Base-by-base conservation (phyloP, 2,329 filamentous ascomycete genomes). In the Colletotrichum eremochloae region DNA sequence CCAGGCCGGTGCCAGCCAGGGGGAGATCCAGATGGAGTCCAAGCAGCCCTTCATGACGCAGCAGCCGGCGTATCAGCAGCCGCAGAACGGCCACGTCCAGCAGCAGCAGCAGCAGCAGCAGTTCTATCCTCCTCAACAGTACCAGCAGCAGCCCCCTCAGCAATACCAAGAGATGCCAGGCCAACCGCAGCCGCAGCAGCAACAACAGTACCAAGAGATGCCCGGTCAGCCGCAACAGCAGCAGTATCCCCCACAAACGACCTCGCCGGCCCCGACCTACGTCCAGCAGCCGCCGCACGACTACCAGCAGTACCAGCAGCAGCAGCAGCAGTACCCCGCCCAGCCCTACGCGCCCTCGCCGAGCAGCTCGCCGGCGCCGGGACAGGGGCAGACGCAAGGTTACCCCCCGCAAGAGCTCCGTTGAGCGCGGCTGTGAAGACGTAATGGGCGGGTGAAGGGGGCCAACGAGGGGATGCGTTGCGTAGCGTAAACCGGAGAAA, bases 21-120 rank as follows among this genome's bases (percentile, higher is more conserved):
- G 75, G 56, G 77, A 79, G 74, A 79, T 80, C 73, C 80, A 81
- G 78, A 81, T 83, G 75, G 76, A 77, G 71, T 44, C 57, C n/a
- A 71, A 74, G 60, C 74, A 75, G 62, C 65, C 71, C 20, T 42
- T 63, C 38, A 44, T 72, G 4, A 52, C 68, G 3, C 75, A 75
- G 56, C 65, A 75, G 60, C 67, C 72, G 14, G 63, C 77, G 55
- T 68, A 61, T 50, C 78, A 79, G 64, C 76, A 76, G 31, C 31
- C 74, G 36, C 78, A 78, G 38, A 74, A 75, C n/a, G 57, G 56
- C 7, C 65, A 40, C 24, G 24, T 24, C 24, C 40, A 20, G 2
- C 42, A 20, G 31, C 55, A 61, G 24, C 60, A 50, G 38, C 58
- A 52, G 42, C 50, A 65, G 44, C 61, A 63, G 42, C 50, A 56